Evolutionary conservation across 2,329 filamentous ascomycete species (phyloP).

Genomic region (Aspergillus sp.): DNA sequence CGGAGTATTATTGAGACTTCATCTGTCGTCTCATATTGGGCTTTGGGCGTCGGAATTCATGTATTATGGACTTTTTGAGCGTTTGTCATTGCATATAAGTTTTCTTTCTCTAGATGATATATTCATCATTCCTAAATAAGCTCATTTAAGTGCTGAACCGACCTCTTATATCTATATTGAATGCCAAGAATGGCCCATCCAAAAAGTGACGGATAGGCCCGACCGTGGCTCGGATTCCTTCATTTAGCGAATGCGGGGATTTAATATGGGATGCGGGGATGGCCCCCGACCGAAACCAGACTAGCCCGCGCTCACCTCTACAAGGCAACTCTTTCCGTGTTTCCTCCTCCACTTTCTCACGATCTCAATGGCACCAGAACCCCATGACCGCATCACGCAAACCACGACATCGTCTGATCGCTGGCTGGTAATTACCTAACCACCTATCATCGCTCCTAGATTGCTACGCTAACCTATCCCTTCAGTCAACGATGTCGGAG

Average conservation of each 20-base stretch:
- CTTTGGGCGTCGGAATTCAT: neutral
- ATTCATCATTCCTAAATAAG: neutral
- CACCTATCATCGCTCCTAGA: neutral
- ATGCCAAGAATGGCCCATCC: neutral
- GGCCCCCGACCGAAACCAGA: neutral
- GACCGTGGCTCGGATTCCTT: neutral
- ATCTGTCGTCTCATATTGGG: neutral
- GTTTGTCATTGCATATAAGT: neutral
- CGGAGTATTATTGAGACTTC: constrained; percentile 45
- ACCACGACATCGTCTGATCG: constrained; percentile 22
- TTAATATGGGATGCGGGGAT: neutral
- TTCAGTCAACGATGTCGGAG: constrained; percentile 28
- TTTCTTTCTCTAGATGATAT: neutral
- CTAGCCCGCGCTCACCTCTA: neutral
- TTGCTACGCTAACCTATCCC: neutral
- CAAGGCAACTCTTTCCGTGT: constrained; percentile 25
- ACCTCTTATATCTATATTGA: no score
- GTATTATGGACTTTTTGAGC: neutral
- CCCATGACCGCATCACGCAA: constrained; percentile 18
- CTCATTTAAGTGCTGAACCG: no score
- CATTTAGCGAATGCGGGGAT: neutral
- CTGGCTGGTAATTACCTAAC: constrained; percentile 26
- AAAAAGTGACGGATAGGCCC: no score
- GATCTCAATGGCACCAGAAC: neutral
- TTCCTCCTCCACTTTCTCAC: neutral